A percentile compares a stretch with the other conserved stretches of the same genome.
These are phyloP conservation scores for Chlorella vulgaris DNA, from an alignment of 139 green algal species.

Conservation along the genomic window DNA sequence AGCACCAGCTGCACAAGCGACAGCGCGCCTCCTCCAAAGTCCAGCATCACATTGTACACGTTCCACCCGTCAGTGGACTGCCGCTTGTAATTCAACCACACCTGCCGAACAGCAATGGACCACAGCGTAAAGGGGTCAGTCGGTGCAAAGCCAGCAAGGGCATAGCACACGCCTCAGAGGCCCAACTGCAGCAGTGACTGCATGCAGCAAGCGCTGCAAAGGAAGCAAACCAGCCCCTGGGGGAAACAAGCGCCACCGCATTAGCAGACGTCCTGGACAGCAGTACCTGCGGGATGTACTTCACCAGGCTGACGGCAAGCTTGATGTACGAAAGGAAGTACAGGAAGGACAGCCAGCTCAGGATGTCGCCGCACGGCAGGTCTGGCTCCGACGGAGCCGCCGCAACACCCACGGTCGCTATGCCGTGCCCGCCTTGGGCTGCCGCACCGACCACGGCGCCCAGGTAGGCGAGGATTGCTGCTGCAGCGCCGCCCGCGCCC, in stretches of 20 bases:
- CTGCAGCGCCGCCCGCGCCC: conserved; percentile 1
- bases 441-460: not conserved
- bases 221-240: no score
- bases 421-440: not conserved
- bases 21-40: conserved; percentile 63
- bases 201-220: no score
- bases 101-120: conserved; percentile 29
- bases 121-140: not conserved
- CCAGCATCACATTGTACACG: conserved; percentile 58
- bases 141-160: not conserved
- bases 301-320: conserved; percentile 61
- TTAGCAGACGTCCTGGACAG: not conserved
- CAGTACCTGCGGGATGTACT: conserved; percentile 69
- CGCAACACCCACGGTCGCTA: not conserved
- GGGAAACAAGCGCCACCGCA: no score
- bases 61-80: conserved; percentile 55
- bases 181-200: not conserved
- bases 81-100: conserved; percentile 54
- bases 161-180: not conserved
- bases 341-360: conserved; percentile 48
- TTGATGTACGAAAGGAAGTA: conserved; percentile 68
- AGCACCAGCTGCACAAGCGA: conserved; percentile 59
- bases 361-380: conserved; percentile 1
- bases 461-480: conserved; percentile 9
- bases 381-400: not conserved